A percentile compares a stretch with the other conserved stretches of the same genome.
Evolutionary conservation across 257 asterid genomes (phyloP).

Genomic region (Solanum raphanifolium): DNA sequence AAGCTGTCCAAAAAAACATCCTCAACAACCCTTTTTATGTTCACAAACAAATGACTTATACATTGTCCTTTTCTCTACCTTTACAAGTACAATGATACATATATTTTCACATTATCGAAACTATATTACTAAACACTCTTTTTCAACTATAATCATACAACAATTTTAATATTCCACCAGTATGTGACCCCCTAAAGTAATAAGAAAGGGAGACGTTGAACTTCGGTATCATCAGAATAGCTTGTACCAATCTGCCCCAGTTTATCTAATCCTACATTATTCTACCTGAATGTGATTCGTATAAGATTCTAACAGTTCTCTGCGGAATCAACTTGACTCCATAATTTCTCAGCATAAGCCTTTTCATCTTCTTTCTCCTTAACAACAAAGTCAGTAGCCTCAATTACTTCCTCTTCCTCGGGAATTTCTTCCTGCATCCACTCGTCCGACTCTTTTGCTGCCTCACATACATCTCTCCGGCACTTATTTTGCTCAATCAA

Average conservation of each 20-base stretch:
- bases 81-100: background rate
- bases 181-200: background rate
- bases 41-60: background rate
- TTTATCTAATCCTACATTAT: background rate
- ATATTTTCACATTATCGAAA: background rate
- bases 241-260: background rate
- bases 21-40: background rate
- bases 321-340: slow-evolving; percentile 58
- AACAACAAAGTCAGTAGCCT: slow-evolving; percentile 12
- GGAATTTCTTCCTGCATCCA: slow-evolving; percentile 29
- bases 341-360: slow-evolving; percentile 66
- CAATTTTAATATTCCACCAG: background rate
- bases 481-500: slow-evolving; percentile 23
- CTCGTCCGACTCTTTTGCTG: slow-evolving; percentile 12
- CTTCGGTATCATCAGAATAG: background rate
- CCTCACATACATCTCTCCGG: slow-evolving; percentile 24
- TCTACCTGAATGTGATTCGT: background rate
- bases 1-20: background rate
- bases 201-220: background rate
- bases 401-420: slow-evolving; percentile 49
- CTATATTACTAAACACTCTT: background rate
- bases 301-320: background rate
- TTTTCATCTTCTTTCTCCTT: slow-evolving; percentile 70
- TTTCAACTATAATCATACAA: background rate
- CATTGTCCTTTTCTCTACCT: background rate